These are phyloP conservation scores for Hanseniaspora clermontiae DNA, from an alignment of 805 yeast genomes.

Conservation along the genomic window DNA sequence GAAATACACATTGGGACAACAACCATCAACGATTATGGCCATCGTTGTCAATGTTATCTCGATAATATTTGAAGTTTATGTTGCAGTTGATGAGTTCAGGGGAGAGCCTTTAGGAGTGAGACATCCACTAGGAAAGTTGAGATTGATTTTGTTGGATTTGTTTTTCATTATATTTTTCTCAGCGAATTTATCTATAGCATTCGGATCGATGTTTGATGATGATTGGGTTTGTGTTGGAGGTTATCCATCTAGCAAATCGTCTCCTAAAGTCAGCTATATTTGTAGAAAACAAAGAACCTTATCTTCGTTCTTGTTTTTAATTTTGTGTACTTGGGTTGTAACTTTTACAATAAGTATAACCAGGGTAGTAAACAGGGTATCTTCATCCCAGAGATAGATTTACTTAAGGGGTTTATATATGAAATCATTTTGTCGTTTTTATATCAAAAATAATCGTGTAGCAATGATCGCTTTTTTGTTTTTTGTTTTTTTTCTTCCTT, in stretches of 20 bases:
- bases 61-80: slow-evolving; percentile 60
- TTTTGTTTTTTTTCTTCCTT: no score
- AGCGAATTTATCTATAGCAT: slow-evolving; percentile 76
- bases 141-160: slow-evolving; percentile 68
- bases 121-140: slow-evolving; percentile 69
- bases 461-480: not conserved
- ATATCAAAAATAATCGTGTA: not conserved
- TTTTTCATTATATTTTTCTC: slow-evolving; percentile 78
- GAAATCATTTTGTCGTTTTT: no score
- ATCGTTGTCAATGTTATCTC: slow-evolving; percentile 73
- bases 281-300: slow-evolving; percentile 70
- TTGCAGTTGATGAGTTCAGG: slow-evolving; percentile 80
- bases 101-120: slow-evolving; percentile 88
- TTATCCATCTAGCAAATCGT: slow-evolving; percentile 17
- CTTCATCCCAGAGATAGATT: not conserved
- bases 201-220: slow-evolving; percentile 66
- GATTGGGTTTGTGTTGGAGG: slow-evolving; percentile 60
- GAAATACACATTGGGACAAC: slow-evolving; percentile 40
- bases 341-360: slow-evolving; percentile 74
- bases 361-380: slow-evolving; percentile 62
- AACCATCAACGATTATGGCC: slow-evolving; percentile 88
- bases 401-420: no score
- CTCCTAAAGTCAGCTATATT: slow-evolving; percentile 36
- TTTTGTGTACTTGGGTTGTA: slow-evolving; percentile 68
- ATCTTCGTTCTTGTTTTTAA: slow-evolving; percentile 65